phyloP scores from a whole-genome alignment of 2,329 filamentous ascomycete genomes.

The Hymenoscyphus scutula region DNA sequence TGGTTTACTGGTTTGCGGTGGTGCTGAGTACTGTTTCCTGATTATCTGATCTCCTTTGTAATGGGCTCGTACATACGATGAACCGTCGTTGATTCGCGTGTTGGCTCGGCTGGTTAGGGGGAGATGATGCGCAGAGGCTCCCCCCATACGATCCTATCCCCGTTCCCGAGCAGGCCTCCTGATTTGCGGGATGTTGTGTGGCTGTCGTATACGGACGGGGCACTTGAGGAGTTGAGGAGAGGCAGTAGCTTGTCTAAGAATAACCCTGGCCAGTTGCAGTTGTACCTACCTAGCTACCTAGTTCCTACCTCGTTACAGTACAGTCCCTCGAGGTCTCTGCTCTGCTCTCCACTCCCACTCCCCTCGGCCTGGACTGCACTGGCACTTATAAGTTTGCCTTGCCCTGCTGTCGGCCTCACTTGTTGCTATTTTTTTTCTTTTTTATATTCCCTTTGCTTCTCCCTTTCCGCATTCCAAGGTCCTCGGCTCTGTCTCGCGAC shows the following conservation, averaged over 20 bases:
- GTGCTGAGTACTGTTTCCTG: too few relatives aligned
- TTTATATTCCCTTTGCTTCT: not conserved
- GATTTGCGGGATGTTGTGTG: not conserved
- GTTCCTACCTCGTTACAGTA: too few relatives aligned
- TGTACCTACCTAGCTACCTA: too few relatives aligned
- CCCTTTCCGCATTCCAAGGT: not conserved
- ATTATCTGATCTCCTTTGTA: too few relatives aligned
- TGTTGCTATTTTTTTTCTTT: not conserved
- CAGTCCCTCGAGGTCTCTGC: not conserved
- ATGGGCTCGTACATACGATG: not conserved
- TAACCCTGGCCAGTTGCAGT: not conserved
- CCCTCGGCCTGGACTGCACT: not conserved
- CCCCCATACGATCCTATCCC: not conserved
- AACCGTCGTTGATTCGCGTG: not conserved
- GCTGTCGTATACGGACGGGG: not conserved
- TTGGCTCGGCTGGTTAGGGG: too few relatives aligned
- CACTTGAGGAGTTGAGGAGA: not conserved
- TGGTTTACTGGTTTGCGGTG: too few relatives aligned
- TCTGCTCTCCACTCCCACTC: not conserved
- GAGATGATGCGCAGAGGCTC: not conserved
- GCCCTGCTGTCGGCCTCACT: not conserved
- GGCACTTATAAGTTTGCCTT: conserved; percentile 2
- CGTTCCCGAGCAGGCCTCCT: not conserved
- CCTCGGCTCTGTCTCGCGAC: not conserved
- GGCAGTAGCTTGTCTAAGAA: not conserved